Percentiles rank a stretch among this genome's conserved stretches.
These are phyloP conservation scores for Calonectria pauciramosa DNA, from an alignment of 2,329 filamentous ascomycete genomes.

Conservation along the genomic window DNA sequence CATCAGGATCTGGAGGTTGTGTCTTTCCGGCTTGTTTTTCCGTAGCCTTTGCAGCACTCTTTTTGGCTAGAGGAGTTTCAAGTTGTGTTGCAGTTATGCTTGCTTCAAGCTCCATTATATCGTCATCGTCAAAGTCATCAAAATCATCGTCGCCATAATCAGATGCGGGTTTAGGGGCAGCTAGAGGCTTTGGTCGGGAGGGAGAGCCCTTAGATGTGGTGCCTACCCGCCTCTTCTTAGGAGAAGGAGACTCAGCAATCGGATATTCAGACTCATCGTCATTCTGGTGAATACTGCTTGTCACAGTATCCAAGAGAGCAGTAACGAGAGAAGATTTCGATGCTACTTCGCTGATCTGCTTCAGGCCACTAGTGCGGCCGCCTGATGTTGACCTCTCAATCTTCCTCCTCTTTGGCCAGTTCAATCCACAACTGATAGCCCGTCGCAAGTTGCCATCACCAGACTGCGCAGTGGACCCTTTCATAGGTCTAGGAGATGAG, in stretches of 20 bases:
- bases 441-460: conserved; percentile 66
- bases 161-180: conserved; percentile 46
- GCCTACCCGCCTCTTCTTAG: conserved; percentile 53
- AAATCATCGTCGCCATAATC: conserved; percentile 71
- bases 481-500: conserved; percentile 75
- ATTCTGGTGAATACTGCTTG: conserved; percentile 62
- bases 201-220: conserved; percentile 43
- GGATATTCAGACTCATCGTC: conserved; percentile 48
- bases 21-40: not conserved
- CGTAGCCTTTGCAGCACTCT: not conserved
- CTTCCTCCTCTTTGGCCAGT: conserved; percentile 80
- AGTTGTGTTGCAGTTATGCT: conserved; percentile 51
- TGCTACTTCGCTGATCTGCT: conserved; percentile 60
- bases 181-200: conserved; percentile 29
- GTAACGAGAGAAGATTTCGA: conserved; percentile 72
- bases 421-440: conserved; percentile 76
- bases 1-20: conserved; percentile 52
- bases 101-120: conserved; percentile 67
- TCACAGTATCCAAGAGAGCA: conserved; percentile 76
- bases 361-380: conserved; percentile 49
- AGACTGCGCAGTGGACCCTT: conserved; percentile 56
- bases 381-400: conserved; percentile 62
- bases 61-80: conserved; percentile 26
- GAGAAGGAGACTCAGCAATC: conserved; percentile 58
- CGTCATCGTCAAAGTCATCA: conserved; percentile 73